Evolutionary conservation across 202 grass and related monocot genomes (phyloP).

Genomic region (Bolboschoenoplectus hybrid): DNA sequence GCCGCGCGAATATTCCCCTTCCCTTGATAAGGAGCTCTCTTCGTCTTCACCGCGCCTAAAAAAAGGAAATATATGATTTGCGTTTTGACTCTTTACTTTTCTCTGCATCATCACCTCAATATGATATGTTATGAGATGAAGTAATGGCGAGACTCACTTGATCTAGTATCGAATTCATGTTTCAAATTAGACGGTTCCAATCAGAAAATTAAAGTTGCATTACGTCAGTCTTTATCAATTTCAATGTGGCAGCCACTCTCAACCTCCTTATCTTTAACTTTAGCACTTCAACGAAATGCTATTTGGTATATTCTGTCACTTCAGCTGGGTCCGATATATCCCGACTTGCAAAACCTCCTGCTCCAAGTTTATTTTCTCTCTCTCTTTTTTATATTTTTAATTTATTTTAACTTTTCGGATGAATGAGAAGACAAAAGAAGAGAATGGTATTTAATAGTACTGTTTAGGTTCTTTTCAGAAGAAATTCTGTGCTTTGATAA

Average conservation of each 20-base stretch:
- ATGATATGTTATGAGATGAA: no score
- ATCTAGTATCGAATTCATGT: not conserved
- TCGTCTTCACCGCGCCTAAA: no score
- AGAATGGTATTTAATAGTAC: not conserved
- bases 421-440: not conserved
- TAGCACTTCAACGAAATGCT: not conserved
- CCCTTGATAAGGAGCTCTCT: not conserved
- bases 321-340: not conserved
- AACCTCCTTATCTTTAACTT: not conserved
- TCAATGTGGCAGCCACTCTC: not conserved
- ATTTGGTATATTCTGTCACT: conserved; percentile 11
- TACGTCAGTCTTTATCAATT: not conserved
- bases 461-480: not conserved
- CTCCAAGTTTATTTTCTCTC: not conserved
- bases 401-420: not conserved
- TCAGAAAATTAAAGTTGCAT: not conserved
- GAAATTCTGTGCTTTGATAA: not conserved
- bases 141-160: no score
- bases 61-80: no score
- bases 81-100: no score
- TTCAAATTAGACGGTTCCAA: not conserved
- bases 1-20: conserved; percentile 20
- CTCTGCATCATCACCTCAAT: no score
- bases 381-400: not conserved
- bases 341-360: not conserved